Percentiles rank a stretch among this genome's conserved stretches.
Conservation (phyloP, 345 rosid species). For the Euphorbia peplus region DNA sequence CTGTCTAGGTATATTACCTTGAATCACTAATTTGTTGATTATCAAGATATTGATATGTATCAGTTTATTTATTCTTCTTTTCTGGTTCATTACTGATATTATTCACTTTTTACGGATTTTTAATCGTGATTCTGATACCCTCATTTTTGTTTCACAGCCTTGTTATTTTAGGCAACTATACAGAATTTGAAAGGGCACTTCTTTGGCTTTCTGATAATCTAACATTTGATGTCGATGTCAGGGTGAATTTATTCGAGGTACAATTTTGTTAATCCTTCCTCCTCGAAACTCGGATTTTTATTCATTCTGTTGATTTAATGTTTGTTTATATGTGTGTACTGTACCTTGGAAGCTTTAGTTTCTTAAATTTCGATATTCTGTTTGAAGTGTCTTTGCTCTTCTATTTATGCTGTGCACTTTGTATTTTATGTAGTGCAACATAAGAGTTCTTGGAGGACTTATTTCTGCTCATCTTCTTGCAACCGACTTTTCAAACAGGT, state of each 20-base stretch:
- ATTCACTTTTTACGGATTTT: background rate
- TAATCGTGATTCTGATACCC: constrained; percentile 7
- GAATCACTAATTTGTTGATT: background rate
- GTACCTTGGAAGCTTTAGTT: constrained; percentile 3
- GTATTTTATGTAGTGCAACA: constrained; percentile 81
- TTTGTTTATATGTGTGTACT: background rate
- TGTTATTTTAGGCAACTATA: constrained; percentile 76
- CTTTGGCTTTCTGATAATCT: constrained; percentile 87
- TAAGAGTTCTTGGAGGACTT: constrained; percentile 99
- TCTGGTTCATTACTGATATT: background rate
- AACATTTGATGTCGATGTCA: constrained; percentile 73
- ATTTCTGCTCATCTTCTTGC: constrained; percentile 99
- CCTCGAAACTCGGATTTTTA: background rate
- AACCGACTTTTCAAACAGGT: constrained; percentile 66
- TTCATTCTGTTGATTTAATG: background rate
- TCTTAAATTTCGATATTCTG: constrained; percentile 6
- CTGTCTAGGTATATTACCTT: constrained; percentile 60
- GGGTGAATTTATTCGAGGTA: constrained; percentile 96
- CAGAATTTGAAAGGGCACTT: constrained; percentile 80
- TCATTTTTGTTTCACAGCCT: constrained; percentile 51
- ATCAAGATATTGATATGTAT: background rate
- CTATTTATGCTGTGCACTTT: constrained; percentile 24
- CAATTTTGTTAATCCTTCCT: background rate
- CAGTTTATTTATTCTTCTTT: background rate
- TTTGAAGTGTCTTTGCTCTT: constrained; percentile 28